Conservation (phyloP, 306 rosid genomes). For the Glycyrrhiza uralensis region DNA sequence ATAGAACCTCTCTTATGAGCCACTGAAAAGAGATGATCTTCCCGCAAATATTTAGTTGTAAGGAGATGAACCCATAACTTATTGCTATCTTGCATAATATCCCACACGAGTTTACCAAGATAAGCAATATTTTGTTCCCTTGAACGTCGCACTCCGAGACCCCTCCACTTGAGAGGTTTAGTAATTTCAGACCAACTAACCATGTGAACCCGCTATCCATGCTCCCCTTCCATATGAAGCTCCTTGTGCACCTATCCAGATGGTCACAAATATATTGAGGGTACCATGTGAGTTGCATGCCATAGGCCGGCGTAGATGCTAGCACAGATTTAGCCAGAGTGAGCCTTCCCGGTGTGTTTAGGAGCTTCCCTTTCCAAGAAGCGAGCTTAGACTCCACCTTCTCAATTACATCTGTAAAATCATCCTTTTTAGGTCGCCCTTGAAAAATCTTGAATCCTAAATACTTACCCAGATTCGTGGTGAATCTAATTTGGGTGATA, state of each 20-base stretch:
- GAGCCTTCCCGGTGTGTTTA: not conserved
- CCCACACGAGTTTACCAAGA: too few species aligned
- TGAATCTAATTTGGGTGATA: too few species aligned
- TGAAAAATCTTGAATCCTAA: not conserved
- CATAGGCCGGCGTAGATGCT: not conserved
- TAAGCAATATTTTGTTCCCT: too few species aligned
- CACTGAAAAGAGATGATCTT: too few species aligned
- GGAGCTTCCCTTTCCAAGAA: not conserved
- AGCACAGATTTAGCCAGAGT: not conserved
- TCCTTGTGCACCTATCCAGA: too few species aligned
- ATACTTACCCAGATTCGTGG: not conserved
- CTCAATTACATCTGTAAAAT: not conserved
- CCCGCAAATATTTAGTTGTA: too few species aligned
- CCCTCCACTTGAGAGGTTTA: not conserved
- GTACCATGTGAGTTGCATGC: not conserved
- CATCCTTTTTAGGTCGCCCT: not conserved
- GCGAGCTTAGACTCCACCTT: not conserved
- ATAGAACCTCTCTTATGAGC: too few species aligned
- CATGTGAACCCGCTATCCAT: not conserved
- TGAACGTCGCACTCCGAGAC: not conserved
- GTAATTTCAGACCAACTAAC: not conserved
- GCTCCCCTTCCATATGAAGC: not conserved
- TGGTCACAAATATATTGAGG: not conserved
- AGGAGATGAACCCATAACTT: too few species aligned
- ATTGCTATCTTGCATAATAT: too few species aligned